phyloP scores from a whole-genome alignment of 768 basidiomycete species.

The Lyophyllum atratum region DNA sequence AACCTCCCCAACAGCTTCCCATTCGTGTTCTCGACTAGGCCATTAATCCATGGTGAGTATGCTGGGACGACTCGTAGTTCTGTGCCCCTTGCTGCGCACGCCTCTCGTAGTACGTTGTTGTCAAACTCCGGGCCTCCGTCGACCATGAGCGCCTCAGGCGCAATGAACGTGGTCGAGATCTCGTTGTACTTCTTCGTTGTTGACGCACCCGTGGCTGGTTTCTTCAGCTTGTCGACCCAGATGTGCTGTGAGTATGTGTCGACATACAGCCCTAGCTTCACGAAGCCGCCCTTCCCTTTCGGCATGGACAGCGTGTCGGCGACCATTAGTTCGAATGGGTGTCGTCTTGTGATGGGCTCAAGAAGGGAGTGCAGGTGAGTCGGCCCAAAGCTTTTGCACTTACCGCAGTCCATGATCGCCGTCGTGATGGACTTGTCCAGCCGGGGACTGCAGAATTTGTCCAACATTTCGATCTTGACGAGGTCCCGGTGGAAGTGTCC shows the following conservation, averaged over 20 bases:
- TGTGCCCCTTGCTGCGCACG: neutral
- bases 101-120: neutral
- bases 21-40: slow-evolving; percentile 35
- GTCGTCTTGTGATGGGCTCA: slow-evolving; percentile 34
- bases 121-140: slow-evolving; percentile 1
- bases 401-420: slow-evolving; percentile 22
- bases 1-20: slow-evolving; percentile 27
- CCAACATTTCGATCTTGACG: slow-evolving; percentile 17
- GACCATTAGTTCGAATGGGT: slow-evolving; percentile 38
- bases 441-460: slow-evolving; percentile 26
- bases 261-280: slow-evolving; percentile 25
- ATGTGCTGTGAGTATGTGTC: slow-evolving; percentile 5
- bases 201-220: neutral
- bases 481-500: slow-evolving; percentile 17
- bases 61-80: slow-evolving; percentile 16
- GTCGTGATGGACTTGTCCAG: slow-evolving; percentile 22
- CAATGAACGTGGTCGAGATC: neutral
- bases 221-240: slow-evolving; percentile 11
- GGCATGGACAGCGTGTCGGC: slow-evolving; percentile 36
- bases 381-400: slow-evolving; percentile 30
- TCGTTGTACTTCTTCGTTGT: neutral
- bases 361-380: slow-evolving; percentile 33
- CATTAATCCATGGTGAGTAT: slow-evolving; percentile 44
- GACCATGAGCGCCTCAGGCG: neutral
- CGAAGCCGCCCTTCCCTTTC: slow-evolving; percentile 30